These are phyloP conservation scores for Phytophthora ohioensis DNA, from an alignment of 352 stramenopile species.

Conservation along the genomic window DNA sequence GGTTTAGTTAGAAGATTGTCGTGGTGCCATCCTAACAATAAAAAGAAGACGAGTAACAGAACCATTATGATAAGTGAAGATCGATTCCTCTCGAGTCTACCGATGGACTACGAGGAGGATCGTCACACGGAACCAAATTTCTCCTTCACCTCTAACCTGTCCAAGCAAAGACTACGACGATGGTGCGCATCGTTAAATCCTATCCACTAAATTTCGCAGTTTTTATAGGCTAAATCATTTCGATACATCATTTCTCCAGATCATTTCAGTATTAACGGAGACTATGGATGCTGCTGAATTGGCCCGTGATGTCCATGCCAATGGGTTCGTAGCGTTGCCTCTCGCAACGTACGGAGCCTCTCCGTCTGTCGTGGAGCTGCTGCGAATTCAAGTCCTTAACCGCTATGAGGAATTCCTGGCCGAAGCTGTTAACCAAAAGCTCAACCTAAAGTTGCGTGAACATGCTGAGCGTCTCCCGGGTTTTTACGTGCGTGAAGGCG, in stretches of 20 bases:
- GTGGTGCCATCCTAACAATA: neutral
- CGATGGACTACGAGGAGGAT: slow-evolving; percentile 35
- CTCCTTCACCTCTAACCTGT: slow-evolving; percentile 47
- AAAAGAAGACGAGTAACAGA: slow-evolving; percentile 8
- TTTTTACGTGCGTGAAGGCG: slow-evolving; percentile 79
- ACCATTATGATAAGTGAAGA: slow-evolving; percentile 16
- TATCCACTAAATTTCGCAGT: neutral
- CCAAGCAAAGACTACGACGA: slow-evolving; percentile 21
- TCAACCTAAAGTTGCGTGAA: slow-evolving; percentile 47
- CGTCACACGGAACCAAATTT: slow-evolving; percentile 42
- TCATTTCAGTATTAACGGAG: slow-evolving; percentile 30
- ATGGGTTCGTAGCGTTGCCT: slow-evolving; percentile 60
- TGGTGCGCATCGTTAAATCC: neutral
- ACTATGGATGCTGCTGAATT: slow-evolving; percentile 32
- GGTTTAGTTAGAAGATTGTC: no score
- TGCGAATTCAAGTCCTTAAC: slow-evolving; percentile 42
- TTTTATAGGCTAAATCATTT: slow-evolving; percentile 21
- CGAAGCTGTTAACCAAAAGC: slow-evolving; percentile 30
- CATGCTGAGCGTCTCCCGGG: slow-evolving; percentile 65
- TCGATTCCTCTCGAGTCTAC: slow-evolving; percentile 17
- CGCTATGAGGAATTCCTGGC: slow-evolving; percentile 52
- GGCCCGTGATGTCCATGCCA: slow-evolving; percentile 43
- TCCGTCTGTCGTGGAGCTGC: slow-evolving; percentile 23
- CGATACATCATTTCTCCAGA: neutral
- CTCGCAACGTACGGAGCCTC: slow-evolving; percentile 20